A percentile compares a stretch with the other conserved stretches of the same genome.
Evolutionary conservation across 257 asterid species (phyloP).

Genomic region (Cinchona pubescens): DNA sequence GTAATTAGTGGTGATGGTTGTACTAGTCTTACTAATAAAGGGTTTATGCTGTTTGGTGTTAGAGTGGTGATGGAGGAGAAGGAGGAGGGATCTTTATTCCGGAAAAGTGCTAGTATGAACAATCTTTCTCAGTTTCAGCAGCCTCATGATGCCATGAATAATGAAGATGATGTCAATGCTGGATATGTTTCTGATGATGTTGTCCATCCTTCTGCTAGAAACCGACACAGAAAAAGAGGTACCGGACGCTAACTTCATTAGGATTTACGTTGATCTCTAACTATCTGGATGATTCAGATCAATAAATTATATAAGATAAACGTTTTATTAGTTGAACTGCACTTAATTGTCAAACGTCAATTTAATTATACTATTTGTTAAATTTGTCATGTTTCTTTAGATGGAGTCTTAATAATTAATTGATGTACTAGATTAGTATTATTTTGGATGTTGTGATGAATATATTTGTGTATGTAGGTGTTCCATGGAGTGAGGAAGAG

Average conservation of each 20-base stretch:
- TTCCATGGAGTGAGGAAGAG: conserved; percentile 96
- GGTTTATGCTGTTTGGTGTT: conserved; percentile 95
- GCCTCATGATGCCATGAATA: conserved; percentile 52
- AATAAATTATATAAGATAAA: no score
- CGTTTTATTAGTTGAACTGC: no score
- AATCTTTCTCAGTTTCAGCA: conserved; percentile 70
- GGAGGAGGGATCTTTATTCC: conserved; percentile 57
- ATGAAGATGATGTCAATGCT: conserved; percentile 53
- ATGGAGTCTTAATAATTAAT: neutral
- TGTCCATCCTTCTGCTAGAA: conserved; percentile 84
- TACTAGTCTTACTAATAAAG: no score
- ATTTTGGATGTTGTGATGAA: neutral
- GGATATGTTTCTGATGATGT: conserved; percentile 94
- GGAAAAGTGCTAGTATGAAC: conserved; percentile 89
- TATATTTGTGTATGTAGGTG: conserved; percentile 36
- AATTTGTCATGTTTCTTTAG: neutral
- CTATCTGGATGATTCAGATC: neutral
- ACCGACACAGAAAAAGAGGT: conserved; percentile 88
- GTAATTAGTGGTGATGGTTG: conserved; percentile 24
- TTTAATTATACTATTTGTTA: neutral
- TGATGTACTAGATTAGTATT: no score
- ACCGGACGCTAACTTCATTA: neutral
- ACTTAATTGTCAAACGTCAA: neutral
- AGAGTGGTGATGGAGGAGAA: no score
- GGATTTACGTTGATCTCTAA: no score